Conservation (phyloP, 495 filamentous ascomycete genomes). For the Trichoderma asperelloides region DNA sequence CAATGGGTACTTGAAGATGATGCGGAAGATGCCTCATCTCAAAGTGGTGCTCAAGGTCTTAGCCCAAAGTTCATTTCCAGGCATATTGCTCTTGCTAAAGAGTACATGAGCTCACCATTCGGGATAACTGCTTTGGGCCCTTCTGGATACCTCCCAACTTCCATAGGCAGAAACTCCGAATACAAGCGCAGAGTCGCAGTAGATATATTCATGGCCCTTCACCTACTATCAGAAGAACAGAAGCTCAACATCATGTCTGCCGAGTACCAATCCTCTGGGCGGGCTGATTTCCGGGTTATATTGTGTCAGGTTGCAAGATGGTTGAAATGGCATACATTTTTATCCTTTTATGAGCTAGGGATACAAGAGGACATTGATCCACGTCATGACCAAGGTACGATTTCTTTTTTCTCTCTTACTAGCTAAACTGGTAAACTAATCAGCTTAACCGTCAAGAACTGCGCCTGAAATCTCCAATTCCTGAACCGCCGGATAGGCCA, state of each 20-base stretch:
- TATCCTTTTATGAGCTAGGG: constrained; percentile 62
- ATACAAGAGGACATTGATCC: constrained; percentile 36
- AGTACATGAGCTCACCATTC: constrained; percentile 49
- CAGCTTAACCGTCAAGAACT: constrained; percentile 1
- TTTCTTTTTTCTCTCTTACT: neutral
- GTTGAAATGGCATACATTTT: constrained; percentile 76
- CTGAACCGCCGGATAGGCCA: constrained; percentile 57
- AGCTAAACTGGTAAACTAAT: neutral
- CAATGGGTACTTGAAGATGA: constrained; percentile 60
- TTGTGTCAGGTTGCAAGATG: constrained; percentile 74
- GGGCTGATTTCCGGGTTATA: constrained; percentile 53
- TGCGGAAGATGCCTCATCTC: constrained; percentile 15
- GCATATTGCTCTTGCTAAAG: constrained; percentile 32
- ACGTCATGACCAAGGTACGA: constrained; percentile 21
- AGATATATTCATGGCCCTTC: constrained; percentile 66
- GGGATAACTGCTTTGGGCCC: constrained; percentile 42
- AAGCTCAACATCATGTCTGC: constrained; percentile 65
- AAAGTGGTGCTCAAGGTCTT: constrained; percentile 12
- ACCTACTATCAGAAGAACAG: constrained; percentile 78
- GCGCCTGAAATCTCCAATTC: constrained; percentile 15
- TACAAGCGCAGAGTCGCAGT: constrained; percentile 51
- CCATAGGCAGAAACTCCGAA: constrained; percentile 40
- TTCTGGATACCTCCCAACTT: constrained; percentile 55
- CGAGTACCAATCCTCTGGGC: constrained; percentile 42
- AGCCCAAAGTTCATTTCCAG: constrained; percentile 33